Evolutionary conservation across 441 rosid species (phyloP).

Genomic region (Syzygium syzygioides): DNA sequence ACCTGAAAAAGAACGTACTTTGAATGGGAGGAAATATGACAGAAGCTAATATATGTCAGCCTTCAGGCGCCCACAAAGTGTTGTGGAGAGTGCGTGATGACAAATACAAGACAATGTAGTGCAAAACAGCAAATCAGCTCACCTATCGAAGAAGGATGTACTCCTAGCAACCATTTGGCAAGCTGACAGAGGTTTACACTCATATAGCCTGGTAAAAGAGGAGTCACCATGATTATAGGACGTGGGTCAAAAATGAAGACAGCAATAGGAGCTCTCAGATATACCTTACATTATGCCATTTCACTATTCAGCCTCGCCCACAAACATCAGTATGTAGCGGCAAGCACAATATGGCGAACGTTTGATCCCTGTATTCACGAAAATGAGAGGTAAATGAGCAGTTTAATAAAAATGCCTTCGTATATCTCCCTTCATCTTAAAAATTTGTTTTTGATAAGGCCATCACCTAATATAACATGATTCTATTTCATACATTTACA

Average conservation of each 20-base stretch:
- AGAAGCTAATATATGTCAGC: background rate
- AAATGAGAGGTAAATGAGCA: background rate
- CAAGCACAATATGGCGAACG: background rate
- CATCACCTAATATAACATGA: background rate
- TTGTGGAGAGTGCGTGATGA: background rate
- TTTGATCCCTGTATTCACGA: background rate
- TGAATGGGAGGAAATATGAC: background rate
- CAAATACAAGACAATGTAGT: background rate
- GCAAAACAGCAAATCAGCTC: background rate
- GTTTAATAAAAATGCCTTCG: background rate
- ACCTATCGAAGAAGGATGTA: conserved; percentile 64
- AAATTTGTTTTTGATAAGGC: background rate
- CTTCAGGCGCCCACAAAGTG: background rate
- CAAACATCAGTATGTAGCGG: background rate
- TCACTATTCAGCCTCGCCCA: background rate
- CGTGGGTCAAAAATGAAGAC: background rate
- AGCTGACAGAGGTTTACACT: conserved; percentile 54
- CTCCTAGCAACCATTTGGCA: conserved; percentile 52
- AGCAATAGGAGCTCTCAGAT: background rate
- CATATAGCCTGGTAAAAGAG: conserved; percentile 32
- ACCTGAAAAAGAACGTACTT: background rate
- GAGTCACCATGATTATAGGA: background rate
- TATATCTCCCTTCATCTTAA: background rate
- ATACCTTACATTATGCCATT: background rate
- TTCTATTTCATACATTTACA: background rate